Percentiles rank a stretch among this genome's conserved stretches.
These are phyloP conservation scores for Coemansia sp. DNA, from an alignment of 192 early-diverging fungal species.

Conservation along the genomic window DNA sequence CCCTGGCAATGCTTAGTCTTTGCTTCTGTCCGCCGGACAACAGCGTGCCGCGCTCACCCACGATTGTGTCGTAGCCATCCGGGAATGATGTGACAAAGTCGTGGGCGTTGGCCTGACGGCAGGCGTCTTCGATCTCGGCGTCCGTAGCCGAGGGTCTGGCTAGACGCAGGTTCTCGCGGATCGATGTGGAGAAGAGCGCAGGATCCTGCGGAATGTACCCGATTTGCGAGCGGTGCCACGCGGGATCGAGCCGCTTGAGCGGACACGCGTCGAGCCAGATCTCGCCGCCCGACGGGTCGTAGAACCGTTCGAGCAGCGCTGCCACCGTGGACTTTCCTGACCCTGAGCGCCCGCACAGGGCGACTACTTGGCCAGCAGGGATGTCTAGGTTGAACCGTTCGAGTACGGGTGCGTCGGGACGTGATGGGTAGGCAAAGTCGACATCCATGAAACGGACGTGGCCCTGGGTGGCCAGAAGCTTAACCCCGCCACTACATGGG, in stretches of 20 bases:
- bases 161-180: conserved; percentile 74
- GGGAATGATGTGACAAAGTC: conserved; percentile 61
- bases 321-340: conserved; percentile 76
- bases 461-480: conserved; percentile 41
- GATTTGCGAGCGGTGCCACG: conserved; percentile 67
- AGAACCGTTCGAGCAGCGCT: conserved; percentile 74
- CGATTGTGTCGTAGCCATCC: conserved; percentile 56
- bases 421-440: conserved; percentile 56
- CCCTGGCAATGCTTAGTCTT: conserved; percentile 62
- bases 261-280: conserved; percentile 68
- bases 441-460: conserved; percentile 58
- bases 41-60: conserved; percentile 57
- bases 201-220: conserved; percentile 80
- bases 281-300: conserved; percentile 64
- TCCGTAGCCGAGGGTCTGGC: conserved; percentile 63
- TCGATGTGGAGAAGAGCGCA: conserved; percentile 74
- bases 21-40: conserved; percentile 68
- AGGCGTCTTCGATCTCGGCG: conserved; percentile 66
- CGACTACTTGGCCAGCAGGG: conserved; percentile 49
- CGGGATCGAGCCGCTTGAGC: conserved; percentile 60
- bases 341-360: conserved; percentile 55
- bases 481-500: conserved; percentile 45
- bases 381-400: conserved; percentile 49
- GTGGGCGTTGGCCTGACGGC: conserved; percentile 73
- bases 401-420: conserved; percentile 43